Evolutionary conservation across 2,329 filamentous ascomycete species (phyloP).

Genomic region (Trichoderma pleuroti): DNA sequence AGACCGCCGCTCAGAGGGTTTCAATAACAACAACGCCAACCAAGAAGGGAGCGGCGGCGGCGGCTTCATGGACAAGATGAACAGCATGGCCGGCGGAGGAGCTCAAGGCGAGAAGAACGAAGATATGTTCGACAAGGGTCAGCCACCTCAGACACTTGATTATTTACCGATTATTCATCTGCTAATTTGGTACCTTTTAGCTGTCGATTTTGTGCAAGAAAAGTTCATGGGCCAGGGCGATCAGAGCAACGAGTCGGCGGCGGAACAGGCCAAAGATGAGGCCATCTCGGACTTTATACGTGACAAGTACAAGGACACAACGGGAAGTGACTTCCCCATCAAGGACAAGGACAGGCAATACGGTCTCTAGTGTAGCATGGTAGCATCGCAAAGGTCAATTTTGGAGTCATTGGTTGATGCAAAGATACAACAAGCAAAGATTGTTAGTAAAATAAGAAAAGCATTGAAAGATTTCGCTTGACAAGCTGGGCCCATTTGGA

Average conservation of each 20-base stretch:
- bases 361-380: neutral
- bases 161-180: neutral
- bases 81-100: constrained; percentile 69
- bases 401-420: neutral
- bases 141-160: neutral
- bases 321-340: constrained; percentile 67
- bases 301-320: constrained; percentile 63
- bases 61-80: constrained; percentile 65
- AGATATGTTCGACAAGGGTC: constrained; percentile 78
- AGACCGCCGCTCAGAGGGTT: neutral
- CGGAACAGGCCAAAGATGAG: constrained; percentile 82
- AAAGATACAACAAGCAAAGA: neutral
- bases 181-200: constrained; percentile 39
- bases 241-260: constrained; percentile 68
- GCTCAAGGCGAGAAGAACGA: constrained; percentile 75
- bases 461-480: neutral
- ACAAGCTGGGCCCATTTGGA: neutral
- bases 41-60: constrained; percentile 55
- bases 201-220: constrained; percentile 74
- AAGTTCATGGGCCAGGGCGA: constrained; percentile 65
- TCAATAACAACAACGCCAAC: constrained; percentile 53
- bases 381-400: neutral
- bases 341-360: constrained; percentile 55
- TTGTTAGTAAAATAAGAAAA: neutral
- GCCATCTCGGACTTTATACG: constrained; percentile 72